These are phyloP conservation scores for Ophiostoma populinum DNA, from an alignment of 2,329 filamentous ascomycete species.

Conservation along the genomic window DNA sequence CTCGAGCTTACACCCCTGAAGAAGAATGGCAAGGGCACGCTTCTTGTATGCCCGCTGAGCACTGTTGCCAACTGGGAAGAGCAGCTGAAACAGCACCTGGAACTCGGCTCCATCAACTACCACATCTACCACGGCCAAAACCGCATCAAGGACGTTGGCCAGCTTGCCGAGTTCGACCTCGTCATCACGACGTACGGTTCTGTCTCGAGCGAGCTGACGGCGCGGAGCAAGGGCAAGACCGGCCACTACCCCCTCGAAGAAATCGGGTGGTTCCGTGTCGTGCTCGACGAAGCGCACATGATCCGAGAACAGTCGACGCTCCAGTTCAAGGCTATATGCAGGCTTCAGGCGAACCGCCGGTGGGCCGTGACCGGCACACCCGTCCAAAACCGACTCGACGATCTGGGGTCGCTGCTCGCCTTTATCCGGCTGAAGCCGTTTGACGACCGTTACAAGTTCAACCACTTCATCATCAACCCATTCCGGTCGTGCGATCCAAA, in stretches of 20 bases:
- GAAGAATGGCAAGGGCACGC: slow-evolving; percentile 59
- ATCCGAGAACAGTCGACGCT: slow-evolving; percentile 73
- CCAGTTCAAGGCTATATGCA: slow-evolving; percentile 72
- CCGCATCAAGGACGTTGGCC: slow-evolving; percentile 49
- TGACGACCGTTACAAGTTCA: slow-evolving; percentile 58
- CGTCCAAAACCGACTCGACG: slow-evolving; percentile 83
- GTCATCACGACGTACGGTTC: slow-evolving; percentile 90
- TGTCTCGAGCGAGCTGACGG: slow-evolving; percentile 59
- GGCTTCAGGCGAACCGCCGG: slow-evolving; percentile 59
- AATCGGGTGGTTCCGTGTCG: slow-evolving; percentile 83
- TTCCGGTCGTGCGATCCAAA: slow-evolving; percentile 78
- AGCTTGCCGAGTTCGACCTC: slow-evolving; percentile 59
- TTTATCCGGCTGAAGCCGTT: slow-evolving; percentile 79
- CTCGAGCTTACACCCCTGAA: slow-evolving; percentile 34
- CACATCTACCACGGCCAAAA: slow-evolving; percentile 78
- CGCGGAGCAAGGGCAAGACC: slow-evolving; percentile 41
- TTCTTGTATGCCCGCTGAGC: slow-evolving; percentile 78
- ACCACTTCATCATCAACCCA: slow-evolving; percentile 61
- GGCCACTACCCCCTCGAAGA: slow-evolving; percentile 51
- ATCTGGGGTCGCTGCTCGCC: slow-evolving; percentile 70
- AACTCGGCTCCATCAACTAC: slow-evolving; percentile 44
- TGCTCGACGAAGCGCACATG: slow-evolving; percentile 86
- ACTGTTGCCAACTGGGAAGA: slow-evolving; percentile 90
- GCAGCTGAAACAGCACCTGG: slow-evolving; percentile 72
- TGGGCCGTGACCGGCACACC: slow-evolving; percentile 98